Base-by-base conservation (phyloP, 192 early-diverging fungal genomes). In the Podochytrium sp. region DNA sequence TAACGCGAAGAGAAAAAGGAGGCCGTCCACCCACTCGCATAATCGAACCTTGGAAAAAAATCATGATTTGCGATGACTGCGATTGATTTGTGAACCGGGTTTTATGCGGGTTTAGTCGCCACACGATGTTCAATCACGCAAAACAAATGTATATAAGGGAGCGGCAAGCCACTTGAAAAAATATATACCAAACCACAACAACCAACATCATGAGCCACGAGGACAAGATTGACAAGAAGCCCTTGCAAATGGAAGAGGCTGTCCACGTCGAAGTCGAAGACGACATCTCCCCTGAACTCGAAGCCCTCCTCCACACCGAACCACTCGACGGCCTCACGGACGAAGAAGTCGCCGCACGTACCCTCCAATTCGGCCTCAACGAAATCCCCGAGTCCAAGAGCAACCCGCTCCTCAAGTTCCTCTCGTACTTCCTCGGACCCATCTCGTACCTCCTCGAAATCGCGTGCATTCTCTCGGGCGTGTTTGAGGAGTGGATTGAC, bases 391-490 rank as follows among this genome's bases (percentile, higher is more conserved):
- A 97, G 79, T 84, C 88, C 59, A 95, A 93, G 80, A 91, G 86
- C 14, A 96, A 93, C 78, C 91, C 91, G 3, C 75, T 94, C 25
- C 79, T 96, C 58, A 95, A 95, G 79, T 95, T 96, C 73, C 81
- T 95, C 27, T 80, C 84, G 16, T 96, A 94, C 79, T 96, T 96
- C 74, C 88, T 87, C 6, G 96, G 96, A n/a, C 86, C 94, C 61
- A 94, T 96, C 69, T 89, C 94, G 33, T 94, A 92, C 79, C 82
- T 97, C 50, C 93, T 97, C 57, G 96, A 97, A 83, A 86, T 96
- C 43, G 89, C 96, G 6, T 90, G 87, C 76, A 90, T 96, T 40
- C 86, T 95, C 18, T 90, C 93, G 47, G 93, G 91, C 71, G 90
- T 83, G 5, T 79, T 94, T 62, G 90, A 88, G 32, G 90, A 95